Conservation (phyloP, 1,284 basidiomycete species). For the Puccinia novopanici region DNA sequence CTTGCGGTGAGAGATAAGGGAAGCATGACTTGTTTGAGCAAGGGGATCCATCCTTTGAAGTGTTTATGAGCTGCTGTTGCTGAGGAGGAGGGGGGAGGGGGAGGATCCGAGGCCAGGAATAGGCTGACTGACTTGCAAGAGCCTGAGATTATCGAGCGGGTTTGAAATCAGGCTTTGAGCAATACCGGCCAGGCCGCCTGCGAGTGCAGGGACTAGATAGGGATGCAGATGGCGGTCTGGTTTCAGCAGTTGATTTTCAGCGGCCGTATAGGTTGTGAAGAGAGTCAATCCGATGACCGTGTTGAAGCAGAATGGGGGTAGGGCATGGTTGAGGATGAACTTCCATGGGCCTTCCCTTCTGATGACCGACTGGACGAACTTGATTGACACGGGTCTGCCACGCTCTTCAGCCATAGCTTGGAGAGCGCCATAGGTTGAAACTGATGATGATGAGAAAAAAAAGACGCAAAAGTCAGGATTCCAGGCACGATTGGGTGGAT, state of each 20-base stretch:
- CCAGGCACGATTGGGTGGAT: neutral
- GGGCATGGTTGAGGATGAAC: constrained; percentile 34
- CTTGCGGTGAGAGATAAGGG: neutral
- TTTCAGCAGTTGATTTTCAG: constrained; percentile 26
- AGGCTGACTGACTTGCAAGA: constrained; percentile 25
- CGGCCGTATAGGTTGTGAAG: constrained; percentile 25
- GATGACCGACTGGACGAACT: constrained; percentile 26
- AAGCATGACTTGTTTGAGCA: constrained; percentile 38
- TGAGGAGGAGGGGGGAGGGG: neutral
- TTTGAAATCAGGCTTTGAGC: constrained; percentile 38
- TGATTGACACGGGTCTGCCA: constrained; percentile 3
- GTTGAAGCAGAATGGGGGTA: constrained; percentile 42
- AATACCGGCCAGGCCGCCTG: constrained; percentile 15
- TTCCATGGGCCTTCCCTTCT: constrained; percentile 21
- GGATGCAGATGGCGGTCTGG: constrained; percentile 2
- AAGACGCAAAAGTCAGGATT: neutral
- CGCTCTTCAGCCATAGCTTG: constrained; percentile 27
- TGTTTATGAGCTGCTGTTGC: neutral
- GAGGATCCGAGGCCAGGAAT: neutral
- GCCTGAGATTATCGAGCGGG: constrained; percentile 39
- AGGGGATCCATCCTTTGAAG: constrained; percentile 30
- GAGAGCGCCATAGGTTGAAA: constrained; percentile 34
- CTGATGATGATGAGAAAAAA: neutral
- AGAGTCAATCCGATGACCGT: constrained; percentile 39
- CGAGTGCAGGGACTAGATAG: constrained; percentile 23